These are phyloP conservation scores for Phytophthora sp. DNA, from an alignment of 352 stramenopile genomes.

Conservation along the genomic window DNA sequence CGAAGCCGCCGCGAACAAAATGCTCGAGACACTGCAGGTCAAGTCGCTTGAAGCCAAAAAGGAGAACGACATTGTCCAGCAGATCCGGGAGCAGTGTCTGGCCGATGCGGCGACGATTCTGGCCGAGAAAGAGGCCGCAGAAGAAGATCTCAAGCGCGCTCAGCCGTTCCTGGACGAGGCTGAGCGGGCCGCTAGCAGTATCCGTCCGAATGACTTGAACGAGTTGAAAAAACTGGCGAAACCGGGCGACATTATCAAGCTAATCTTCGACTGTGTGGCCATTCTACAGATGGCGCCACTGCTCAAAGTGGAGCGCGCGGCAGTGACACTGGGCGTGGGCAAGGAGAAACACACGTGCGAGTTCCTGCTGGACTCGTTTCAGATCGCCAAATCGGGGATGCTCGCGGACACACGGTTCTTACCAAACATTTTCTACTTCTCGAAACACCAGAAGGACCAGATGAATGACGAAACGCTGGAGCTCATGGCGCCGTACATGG, in stretches of 20 bases:
- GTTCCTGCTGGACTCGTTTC: slow-evolving; percentile 89
- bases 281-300: slow-evolving; percentile 90
- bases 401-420: slow-evolving; percentile 89
- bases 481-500: slow-evolving; percentile 91
- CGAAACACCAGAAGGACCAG: slow-evolving; percentile 90
- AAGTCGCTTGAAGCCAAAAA: slow-evolving; percentile 90
- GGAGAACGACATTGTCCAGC: slow-evolving; percentile 86
- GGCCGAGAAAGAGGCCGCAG: slow-evolving; percentile 85
- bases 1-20: slow-evolving; percentile 83
- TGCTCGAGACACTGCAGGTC: slow-evolving; percentile 80
- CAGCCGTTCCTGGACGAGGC: slow-evolving; percentile 92
- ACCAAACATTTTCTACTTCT: slow-evolving; percentile 92
- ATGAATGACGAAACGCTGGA: slow-evolving; percentile 95
- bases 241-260: slow-evolving; percentile 91
- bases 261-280: slow-evolving; percentile 93
- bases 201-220: slow-evolving; percentile 91
- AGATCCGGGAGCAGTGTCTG: slow-evolving; percentile 90
- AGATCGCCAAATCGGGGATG: slow-evolving; percentile 85
- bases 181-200: slow-evolving; percentile 83
- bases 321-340: slow-evolving; percentile 71
- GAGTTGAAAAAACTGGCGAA: slow-evolving; percentile 93
- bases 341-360: slow-evolving; percentile 90
- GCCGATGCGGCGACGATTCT: slow-evolving; percentile 79
- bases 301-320: slow-evolving; percentile 65
- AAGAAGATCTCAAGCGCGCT: slow-evolving; percentile 90